Evolutionary conservation across 2,329 filamentous ascomycete species (phyloP), one percentile per base, ranked within the genome.

Genomic region (Aspergillus eucalypticola): DNA sequence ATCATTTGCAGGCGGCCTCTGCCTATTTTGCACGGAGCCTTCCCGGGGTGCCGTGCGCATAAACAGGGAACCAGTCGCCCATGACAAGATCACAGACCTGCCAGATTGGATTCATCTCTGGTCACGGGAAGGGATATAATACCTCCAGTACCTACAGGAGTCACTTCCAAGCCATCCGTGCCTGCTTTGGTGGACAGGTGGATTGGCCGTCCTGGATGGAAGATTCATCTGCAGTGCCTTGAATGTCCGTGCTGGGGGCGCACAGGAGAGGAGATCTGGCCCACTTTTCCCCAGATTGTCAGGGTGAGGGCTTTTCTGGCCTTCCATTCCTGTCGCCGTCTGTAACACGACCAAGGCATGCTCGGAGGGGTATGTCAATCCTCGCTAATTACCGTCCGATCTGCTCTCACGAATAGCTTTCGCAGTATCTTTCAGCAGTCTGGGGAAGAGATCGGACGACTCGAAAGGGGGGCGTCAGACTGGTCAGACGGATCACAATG

Each of bases 251-350:
- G 65, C 63, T 60, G 60, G 50, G 25, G 32, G 54, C 38, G 52
- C 52, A 58, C 51, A 63, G 54, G 44, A 38, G 46, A 60, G 32
- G 60, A 62, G 66, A 67, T 66, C 63, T 59, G 61, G 62, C 60
- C 66, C 66, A 67, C 66, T 67, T 60, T 35, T 66, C 66, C 66
- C 66, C 66, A 66, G 66, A 66, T 66, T 66, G 61, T 61, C 49
- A 39, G 52, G 39, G 38, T 58, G 46, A 53, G 44, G 51, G 17
- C 32, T 52, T 48, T 41, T 59, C 50, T 52, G 29, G 11, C 10
- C 35, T 21, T 29, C 17, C 41, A 38, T 54, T 54, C 46, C 23
- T 44, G n/a, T 39, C 50, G 5, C 15, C 19, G 52, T 39, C 35
- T 7, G 49, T 56, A 35, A 38, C 50, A 35, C 50, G 13, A 19